A percentile compares a stretch with the other conserved stretches of the same genome.
These are phyloP conservation scores for Metschnikowia lunata DNA, from an alignment of 805 yeast genomes.

Conservation along the genomic window DNA sequence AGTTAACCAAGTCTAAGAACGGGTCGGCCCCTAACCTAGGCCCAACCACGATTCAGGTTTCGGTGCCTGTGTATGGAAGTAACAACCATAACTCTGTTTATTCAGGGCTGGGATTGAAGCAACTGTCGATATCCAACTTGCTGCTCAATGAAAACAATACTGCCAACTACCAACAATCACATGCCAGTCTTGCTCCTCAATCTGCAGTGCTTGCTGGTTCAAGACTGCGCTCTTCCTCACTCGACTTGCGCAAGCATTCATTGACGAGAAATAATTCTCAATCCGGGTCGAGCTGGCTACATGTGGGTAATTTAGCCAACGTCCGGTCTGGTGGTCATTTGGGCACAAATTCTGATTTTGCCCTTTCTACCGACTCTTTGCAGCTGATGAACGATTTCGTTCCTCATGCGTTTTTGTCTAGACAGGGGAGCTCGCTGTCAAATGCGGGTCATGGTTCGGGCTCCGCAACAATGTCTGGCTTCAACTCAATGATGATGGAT, in stretches of 20 bases:
- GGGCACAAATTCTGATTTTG: slow-evolving; percentile 19
- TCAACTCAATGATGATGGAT: slow-evolving; percentile 38
- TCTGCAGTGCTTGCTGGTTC: slow-evolving; percentile 14
- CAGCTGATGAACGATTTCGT: slow-evolving; percentile 44
- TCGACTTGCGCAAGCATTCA: slow-evolving; percentile 40
- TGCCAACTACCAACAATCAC: slow-evolving; percentile 24
- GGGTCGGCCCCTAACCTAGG: slow-evolving; percentile 5
- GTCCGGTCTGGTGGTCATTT: slow-evolving; percentile 22
- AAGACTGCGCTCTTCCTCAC: slow-evolving; percentile 35
- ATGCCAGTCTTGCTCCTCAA: slow-evolving; percentile 5
- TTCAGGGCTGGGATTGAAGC: slow-evolving; percentile 24
- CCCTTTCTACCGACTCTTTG: slow-evolving; percentile 36
- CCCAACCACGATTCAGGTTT: slow-evolving; percentile 12
- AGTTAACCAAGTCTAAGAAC: slow-evolving; percentile 2
- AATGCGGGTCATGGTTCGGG: slow-evolving; percentile 12
- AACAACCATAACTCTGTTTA: slow-evolving; percentile 9
- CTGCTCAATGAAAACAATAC: slow-evolving; percentile 39
- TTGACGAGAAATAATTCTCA: slow-evolving; percentile 40
- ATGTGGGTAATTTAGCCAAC: slow-evolving; percentile 39
- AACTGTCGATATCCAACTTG: slow-evolving; percentile 38
- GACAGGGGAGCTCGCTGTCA: slow-evolving; percentile 22
- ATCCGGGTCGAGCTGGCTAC: slow-evolving; percentile 37
- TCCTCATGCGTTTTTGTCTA: slow-evolving; percentile 36
- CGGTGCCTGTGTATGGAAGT: slow-evolving; percentile 5
- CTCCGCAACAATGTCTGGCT: slow-evolving; percentile 10